Base-by-base conservation (phyloP, 2,329 filamentous ascomycete species). In the Pyrenophora seminiperda region DNA sequence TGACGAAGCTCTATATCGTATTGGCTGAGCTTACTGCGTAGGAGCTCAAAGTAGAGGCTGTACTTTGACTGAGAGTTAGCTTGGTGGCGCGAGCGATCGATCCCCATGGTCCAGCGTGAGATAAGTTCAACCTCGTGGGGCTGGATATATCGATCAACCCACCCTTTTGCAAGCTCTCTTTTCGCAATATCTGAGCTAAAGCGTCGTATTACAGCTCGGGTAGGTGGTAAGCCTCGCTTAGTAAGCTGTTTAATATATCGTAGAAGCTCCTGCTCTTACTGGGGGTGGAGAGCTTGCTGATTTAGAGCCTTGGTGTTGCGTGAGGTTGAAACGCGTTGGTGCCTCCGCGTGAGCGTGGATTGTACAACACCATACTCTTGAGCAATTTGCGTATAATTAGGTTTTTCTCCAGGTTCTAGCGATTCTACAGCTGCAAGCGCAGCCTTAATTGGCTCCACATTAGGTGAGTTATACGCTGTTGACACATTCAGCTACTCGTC, bases 331-430 rank as follows among this genome's bases (percentile, higher is more conserved):
- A 17, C 5, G 20, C 37, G 3, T 20, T 40, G 20, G 20, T 40
- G 37, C 24, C 19, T 40, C 11, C 11, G 37, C 22, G 37, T 19
- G 20, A 40, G 37, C 37, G 20, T 27, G 27, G 11, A 76, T 78
- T 53, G 68, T 78, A 24, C 71, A 78, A 54, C 2, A 73, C 77
- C 0, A 75, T 78, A 69, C 67, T 79, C 41, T 34, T 20, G 7
- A 20, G 40, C 29, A 43, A 43, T 43, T 14, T 33, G 9, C 14
- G 18, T 14, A 40, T 47, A 47, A 14, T 4, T 32, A 32, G 40
- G 13, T 13, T 39, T 29, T 33, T 47, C 34, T 31, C n/a, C 18
- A 40, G 43, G 43, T 24, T 47, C 22, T 33, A 40, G 24, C n/a
- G 17, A 39, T 31, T 47, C 24, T 20, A 47, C 40, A 32, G 27